phyloP scores from a whole-genome alignment of 2,329 filamentous ascomycete species.

The Verticillium tricorpus region DNA sequence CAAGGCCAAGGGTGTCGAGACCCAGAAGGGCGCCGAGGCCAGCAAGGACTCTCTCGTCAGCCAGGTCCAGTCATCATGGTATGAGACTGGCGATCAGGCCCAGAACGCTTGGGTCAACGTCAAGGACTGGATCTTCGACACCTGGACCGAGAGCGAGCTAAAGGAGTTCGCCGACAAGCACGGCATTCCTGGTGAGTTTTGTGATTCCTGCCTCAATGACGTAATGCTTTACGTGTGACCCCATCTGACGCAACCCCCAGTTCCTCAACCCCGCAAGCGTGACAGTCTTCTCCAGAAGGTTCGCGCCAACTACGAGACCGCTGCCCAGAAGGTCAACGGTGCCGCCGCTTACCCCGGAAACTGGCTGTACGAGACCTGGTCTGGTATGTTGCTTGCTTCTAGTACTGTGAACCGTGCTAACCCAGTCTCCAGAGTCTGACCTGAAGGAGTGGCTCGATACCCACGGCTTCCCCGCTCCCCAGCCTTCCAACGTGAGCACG shows the following conservation, averaged over 20 bases:
- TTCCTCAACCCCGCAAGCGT: slow-evolving; percentile 80
- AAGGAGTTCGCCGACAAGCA: slow-evolving; percentile 91
- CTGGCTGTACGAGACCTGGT: slow-evolving; percentile 91
- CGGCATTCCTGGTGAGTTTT: slow-evolving; percentile 60
- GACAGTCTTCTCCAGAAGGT: slow-evolving; percentile 75
- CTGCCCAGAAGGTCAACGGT: slow-evolving; percentile 71
- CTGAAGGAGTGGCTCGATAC: slow-evolving; percentile 91
- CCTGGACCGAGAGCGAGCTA: slow-evolving; percentile 88
- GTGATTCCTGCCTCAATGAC: neutral
- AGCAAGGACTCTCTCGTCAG: slow-evolving; percentile 64
- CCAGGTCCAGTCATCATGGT: slow-evolving; percentile 71
- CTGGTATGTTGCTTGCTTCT: slow-evolving; percentile 29
- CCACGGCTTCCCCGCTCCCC: slow-evolving; percentile 79
- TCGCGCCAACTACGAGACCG: slow-evolving; percentile 74
- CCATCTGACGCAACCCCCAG: slow-evolving; percentile 26
- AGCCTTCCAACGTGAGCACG: slow-evolving; percentile 57
- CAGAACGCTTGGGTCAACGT: slow-evolving; percentile 67
- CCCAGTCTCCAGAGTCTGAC: slow-evolving; percentile 61
- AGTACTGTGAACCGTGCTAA: neutral
- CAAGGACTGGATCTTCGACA: slow-evolving; percentile 92
- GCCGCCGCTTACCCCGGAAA: slow-evolving; percentile 84
- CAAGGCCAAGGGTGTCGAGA: slow-evolving; percentile 64
- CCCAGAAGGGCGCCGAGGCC: slow-evolving; percentile 60
- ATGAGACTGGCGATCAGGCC: slow-evolving; percentile 72
- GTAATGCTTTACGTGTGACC: neutral